These are phyloP conservation scores for Recurvomyces mirabilis DNA, from an alignment of 495 filamentous ascomycete species.

Conservation along the genomic window DNA sequence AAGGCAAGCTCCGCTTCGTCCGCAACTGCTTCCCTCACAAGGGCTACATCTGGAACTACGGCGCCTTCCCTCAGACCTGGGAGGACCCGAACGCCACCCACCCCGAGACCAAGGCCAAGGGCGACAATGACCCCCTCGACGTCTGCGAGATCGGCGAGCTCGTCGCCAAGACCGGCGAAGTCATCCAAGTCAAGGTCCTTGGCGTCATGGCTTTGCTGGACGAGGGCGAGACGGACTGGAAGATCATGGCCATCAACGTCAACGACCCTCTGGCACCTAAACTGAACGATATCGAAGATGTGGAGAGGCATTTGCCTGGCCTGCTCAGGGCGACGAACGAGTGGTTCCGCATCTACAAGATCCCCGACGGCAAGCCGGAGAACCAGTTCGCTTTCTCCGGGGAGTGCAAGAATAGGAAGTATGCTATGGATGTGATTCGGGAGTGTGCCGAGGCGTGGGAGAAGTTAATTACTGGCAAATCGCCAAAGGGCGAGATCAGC, in stretches of 20 bases:
- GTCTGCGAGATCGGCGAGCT: conserved; percentile 99
- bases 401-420: conserved; percentile 99
- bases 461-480: conserved; percentile 83
- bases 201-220: conserved; percentile 99
- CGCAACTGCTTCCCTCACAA: conserved; percentile 99
- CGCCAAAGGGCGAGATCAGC: conserved; percentile 59
- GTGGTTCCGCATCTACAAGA: conserved; percentile 99
- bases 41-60: conserved; percentile 99
- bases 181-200: conserved; percentile 99
- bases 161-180: conserved; percentile 84
- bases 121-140: conserved; percentile 97
- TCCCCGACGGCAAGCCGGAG: conserved; percentile 99
- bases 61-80: conserved; percentile 99
- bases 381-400: conserved; percentile 99
- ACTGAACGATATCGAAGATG: conserved; percentile 98
- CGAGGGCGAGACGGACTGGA: conserved; percentile 99
- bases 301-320: conserved; percentile 95
- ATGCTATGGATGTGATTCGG: conserved; percentile 84
- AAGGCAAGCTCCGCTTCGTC: conserved; percentile 90
- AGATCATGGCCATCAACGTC: conserved; percentile 98
- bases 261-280: conserved; percentile 93
- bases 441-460: conserved; percentile 98
- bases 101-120: conserved; percentile 99
- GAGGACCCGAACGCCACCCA: conserved; percentile 93
- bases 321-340: conserved; percentile 96